Conservation (phyloP, 1,284 basidiomycete genomes). For the Pseudozyma thailandica region DNA sequence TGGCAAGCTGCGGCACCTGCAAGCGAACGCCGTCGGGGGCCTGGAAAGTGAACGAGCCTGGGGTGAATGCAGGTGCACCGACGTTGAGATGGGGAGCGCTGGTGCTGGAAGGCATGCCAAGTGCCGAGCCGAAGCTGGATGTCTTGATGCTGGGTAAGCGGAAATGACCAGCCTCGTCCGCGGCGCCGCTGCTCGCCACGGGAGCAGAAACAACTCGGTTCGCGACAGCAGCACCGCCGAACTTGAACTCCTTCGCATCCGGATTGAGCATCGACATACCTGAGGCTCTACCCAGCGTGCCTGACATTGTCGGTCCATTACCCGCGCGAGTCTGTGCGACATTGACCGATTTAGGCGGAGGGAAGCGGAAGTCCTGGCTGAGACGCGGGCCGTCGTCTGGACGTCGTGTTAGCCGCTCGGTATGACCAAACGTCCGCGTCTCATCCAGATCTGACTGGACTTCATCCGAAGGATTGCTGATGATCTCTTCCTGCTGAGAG, state of each 20-base stretch:
- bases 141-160: slow-evolving; percentile 57
- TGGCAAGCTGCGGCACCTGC: slow-evolving; percentile 18
- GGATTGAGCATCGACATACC: slow-evolving; percentile 49
- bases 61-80: slow-evolving; percentile 54
- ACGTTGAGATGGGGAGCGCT: slow-evolving; percentile 51
- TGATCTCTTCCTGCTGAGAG: slow-evolving; percentile 26
- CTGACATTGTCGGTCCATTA: slow-evolving; percentile 15
- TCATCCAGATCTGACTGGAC: slow-evolving; percentile 39
- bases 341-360: slow-evolving; percentile 6
- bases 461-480: slow-evolving; percentile 59
- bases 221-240: slow-evolving; percentile 18
- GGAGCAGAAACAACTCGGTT: slow-evolving; percentile 25
- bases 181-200: slow-evolving; percentile 1
- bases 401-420: slow-evolving; percentile 6
- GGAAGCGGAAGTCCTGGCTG: slow-evolving; percentile 54
- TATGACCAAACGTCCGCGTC: slow-evolving; percentile 38
- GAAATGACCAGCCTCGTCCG: slow-evolving; percentile 34
- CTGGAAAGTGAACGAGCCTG: slow-evolving; percentile 57
- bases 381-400: slow-evolving; percentile 14
- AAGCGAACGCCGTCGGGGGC: slow-evolving; percentile 35
- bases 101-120: slow-evolving; percentile 16
- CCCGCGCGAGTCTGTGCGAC: background rate
- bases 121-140: slow-evolving; percentile 54
- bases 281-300: slow-evolving; percentile 37
- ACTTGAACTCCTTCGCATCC: slow-evolving; percentile 52